Evolutionary conservation across 192 early-diverging fungal genomes (phyloP).

Genomic region (Lobulomyces angularis): DNA sequence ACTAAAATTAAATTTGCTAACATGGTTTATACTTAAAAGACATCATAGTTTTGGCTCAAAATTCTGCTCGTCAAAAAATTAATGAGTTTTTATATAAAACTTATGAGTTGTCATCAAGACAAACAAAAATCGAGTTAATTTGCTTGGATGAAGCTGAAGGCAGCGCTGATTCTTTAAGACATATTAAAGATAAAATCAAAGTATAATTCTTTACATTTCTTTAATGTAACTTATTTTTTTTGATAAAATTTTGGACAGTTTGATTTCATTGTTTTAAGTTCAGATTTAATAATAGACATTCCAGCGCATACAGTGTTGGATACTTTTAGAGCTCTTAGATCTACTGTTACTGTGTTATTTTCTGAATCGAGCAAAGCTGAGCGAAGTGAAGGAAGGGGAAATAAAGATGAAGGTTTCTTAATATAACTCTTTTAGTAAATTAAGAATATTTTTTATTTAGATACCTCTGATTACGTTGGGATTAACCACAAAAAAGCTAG

Average conservation of each 20-base stretch:
- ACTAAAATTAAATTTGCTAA: constrained; percentile 4
- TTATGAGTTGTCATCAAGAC: constrained; percentile 46
- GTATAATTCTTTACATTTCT: constrained; percentile 18
- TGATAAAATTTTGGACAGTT: constrained; percentile 19
- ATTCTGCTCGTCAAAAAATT: constrained; percentile 57
- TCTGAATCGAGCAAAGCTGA: constrained; percentile 69
- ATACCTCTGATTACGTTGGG: constrained; percentile 27
- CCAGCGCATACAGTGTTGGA: constrained; percentile 75
- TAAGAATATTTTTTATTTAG: background rate
- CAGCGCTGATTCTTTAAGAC: constrained; percentile 74
- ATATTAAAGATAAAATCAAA: constrained; percentile 72
- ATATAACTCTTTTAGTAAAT: background rate
- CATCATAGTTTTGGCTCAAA: constrained; percentile 59
- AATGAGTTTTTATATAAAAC: constrained; percentile 45
- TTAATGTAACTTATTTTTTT: background rate
- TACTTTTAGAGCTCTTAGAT: constrained; percentile 61
- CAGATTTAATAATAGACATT: constrained; percentile 80
- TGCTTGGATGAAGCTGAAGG: constrained; percentile 34
- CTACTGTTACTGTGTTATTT: constrained; percentile 71
- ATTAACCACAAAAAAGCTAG: constrained; percentile 26
- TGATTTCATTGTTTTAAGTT: constrained; percentile 85
- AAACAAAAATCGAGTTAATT: constrained; percentile 49
- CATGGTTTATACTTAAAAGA: constrained; percentile 30
- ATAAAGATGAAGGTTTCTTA: constrained; percentile 21
- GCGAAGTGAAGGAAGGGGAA: constrained; percentile 37